Percentiles rank a stretch among this genome's conserved stretches.
These are phyloP conservation scores for Stereocaulon alpinum DNA, from an alignment of 495 filamentous ascomycete species.

Conservation along the genomic window DNA sequence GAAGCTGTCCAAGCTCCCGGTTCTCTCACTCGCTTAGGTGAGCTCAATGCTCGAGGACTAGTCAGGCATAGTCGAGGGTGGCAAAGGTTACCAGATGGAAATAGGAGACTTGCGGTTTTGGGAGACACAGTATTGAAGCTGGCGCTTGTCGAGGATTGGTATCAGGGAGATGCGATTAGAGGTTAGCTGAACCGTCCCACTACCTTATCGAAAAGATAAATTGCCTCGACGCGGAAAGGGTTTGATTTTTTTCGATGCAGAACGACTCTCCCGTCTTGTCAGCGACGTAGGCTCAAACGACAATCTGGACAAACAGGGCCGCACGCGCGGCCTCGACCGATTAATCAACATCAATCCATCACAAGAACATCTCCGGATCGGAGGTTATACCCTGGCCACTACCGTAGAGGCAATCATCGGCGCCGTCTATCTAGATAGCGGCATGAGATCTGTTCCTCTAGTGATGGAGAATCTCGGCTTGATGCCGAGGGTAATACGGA, in stretches of 20 bases:
- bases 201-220: background rate
- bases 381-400: constrained; percentile 1
- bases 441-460: constrained; percentile 4
- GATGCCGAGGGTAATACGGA: constrained; percentile 6
- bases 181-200: background rate
- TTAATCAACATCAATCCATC: constrained; percentile 12
- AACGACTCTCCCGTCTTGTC: background rate
- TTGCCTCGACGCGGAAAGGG: too few species aligned
- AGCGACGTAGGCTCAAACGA: constrained; percentile 6
- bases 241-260: background rate
- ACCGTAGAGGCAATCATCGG: constrained; percentile 17
- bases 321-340: background rate
- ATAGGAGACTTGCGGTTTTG: constrained; percentile 13
- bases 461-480: constrained; percentile 12
- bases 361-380: background rate
- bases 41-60: background rate
- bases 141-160: constrained; percentile 14
- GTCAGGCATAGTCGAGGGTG: background rate
- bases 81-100: constrained; percentile 8
- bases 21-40: background rate
- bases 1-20: constrained; percentile 17
- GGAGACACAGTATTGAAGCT: constrained; percentile 14
- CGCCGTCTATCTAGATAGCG: constrained; percentile 16
- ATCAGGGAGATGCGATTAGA: background rate
- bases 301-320: constrained; percentile 9